phyloP scores from a whole-genome alignment of 148 eudicot species.

The Rhododendron molle region DNA sequence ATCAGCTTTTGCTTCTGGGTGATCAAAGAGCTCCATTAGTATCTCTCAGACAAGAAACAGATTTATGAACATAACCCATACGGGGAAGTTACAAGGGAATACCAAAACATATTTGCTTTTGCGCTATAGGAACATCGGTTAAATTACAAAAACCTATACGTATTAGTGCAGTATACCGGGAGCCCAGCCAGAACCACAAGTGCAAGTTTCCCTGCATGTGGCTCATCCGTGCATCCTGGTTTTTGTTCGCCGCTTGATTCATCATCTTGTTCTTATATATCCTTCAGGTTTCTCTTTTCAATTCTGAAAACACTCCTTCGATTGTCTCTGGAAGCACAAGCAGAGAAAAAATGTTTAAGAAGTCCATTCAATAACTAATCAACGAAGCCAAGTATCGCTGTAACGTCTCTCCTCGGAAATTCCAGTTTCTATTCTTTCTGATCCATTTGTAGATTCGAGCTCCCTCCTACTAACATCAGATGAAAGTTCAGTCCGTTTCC shows the following conservation, averaged over 20 bases:
- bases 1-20: conserved; percentile 20
- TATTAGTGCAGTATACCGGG: not conserved
- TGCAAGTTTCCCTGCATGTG: not conserved
- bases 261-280: not conserved
- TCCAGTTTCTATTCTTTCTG: not conserved
- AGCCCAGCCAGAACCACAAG: not conserved
- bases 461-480: conserved; percentile 3
- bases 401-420: not conserved
- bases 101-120: not conserved
- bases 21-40: conserved; percentile 24
- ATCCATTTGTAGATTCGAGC: conserved; percentile 17
- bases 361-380: not conserved
- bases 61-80: not conserved
- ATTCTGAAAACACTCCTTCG: not conserved
- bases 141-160: not conserved
- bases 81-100: not conserved
- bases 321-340: not conserved
- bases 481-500: conserved; percentile 26
- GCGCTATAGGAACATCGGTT: not conserved
- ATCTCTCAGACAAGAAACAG: conserved; percentile 20
- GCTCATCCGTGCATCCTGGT: not conserved
- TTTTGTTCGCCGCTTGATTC: not conserved
- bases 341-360: not conserved
- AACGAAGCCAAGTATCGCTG: not conserved
- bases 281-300: not conserved